Evolutionary conservation across 768 basidiomycete species (phyloP).

Genomic region (Pleurotus salmoneostramineus): DNA sequence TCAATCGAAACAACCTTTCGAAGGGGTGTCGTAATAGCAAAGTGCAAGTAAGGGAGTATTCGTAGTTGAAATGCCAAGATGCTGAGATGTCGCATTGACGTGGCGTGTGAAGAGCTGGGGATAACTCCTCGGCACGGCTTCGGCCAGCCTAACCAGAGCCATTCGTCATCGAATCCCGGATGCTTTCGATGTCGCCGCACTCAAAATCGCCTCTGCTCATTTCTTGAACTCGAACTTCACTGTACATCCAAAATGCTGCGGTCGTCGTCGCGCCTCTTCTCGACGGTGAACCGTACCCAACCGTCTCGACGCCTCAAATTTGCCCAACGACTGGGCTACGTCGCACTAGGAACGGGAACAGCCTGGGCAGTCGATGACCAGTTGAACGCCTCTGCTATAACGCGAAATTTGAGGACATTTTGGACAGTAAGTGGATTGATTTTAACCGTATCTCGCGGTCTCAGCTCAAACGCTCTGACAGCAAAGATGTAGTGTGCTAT

Average conservation of each 20-base stretch:
- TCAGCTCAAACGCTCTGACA: neutral
- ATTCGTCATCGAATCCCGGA: too few relatives aligned
- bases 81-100: too few relatives aligned
- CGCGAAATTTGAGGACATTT: constrained; percentile 50
- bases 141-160: too few relatives aligned
- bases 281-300: neutral
- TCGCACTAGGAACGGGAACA: constrained; percentile 32
- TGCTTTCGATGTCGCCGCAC: too few relatives aligned
- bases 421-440: constrained; percentile 34
- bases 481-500: constrained; percentile 48
- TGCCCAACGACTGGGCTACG: constrained; percentile 29
- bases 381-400: constrained; percentile 56
- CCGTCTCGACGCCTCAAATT: constrained; percentile 12
- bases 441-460: neutral
- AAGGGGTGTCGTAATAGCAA: too few relatives aligned
- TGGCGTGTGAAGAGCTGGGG: too few relatives aligned
- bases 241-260: neutral
- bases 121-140: too few relatives aligned
- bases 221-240: too few relatives aligned
- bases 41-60: too few relatives aligned
- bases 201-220: too few relatives aligned
- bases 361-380: constrained; percentile 42
- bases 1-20: too few relatives aligned
- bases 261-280: neutral
- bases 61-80: too few relatives aligned